Evolutionary conservation across 2,329 filamentous ascomycete species (phyloP).

Genomic region (Pyrenophora teres): DNA sequence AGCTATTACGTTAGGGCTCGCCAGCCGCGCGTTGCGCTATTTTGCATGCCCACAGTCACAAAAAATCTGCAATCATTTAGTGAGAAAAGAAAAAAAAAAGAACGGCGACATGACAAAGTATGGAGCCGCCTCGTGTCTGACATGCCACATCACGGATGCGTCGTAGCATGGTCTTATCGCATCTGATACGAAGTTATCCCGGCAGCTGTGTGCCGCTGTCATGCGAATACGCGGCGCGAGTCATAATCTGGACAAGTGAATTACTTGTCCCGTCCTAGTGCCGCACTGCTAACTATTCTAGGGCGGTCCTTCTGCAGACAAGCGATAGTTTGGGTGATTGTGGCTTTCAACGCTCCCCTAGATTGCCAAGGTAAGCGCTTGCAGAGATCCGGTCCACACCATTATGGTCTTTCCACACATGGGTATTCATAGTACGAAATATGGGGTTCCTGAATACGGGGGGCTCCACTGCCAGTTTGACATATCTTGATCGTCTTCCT

Average conservation of each 20-base stretch:
- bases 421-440: background rate
- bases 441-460: background rate
- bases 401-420: background rate
- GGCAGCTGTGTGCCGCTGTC: background rate
- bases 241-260: slow-evolving; percentile 1
- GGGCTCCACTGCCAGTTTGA: slow-evolving; percentile 8
- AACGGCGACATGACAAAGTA: too few species aligned
- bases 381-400: background rate
- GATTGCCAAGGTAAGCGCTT: slow-evolving; percentile 3
- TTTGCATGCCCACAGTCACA: background rate
- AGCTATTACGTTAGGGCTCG: background rate
- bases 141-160: background rate
- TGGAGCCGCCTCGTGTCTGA: too few species aligned
- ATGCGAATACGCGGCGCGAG: slow-evolving; percentile 6
- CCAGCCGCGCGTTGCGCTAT: background rate
- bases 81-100: too few species aligned
- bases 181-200: slow-evolving; percentile 11
- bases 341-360: background rate
- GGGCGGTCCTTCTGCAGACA: slow-evolving; percentile 5
- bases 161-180: background rate
- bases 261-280: slow-evolving; percentile 7
- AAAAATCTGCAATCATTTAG: background rate
- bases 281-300: background rate
- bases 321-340: slow-evolving; percentile 9
- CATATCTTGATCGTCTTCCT: slow-evolving; percentile 8